A percentile compares a stretch with the other conserved stretches of the same genome.
Conservation (phyloP, 1,139 yeast genomes). For the Debaryomycetaceae sp. region DNA sequence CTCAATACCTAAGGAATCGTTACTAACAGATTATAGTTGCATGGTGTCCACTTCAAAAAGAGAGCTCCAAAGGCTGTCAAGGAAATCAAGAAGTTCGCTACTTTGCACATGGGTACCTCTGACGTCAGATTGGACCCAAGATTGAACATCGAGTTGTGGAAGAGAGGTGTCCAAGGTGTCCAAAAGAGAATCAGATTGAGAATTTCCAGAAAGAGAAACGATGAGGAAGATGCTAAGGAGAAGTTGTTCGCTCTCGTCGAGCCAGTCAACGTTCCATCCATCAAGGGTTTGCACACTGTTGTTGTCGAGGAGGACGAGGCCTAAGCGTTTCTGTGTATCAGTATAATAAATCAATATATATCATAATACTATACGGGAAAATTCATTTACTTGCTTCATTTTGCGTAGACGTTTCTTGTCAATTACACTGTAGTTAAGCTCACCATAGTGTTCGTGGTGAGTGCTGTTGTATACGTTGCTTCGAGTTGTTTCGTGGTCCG, state of each 20-base stretch:
- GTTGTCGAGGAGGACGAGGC: constrained; percentile 91
- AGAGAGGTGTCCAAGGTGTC: constrained; percentile 99
- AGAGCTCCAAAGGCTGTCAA: constrained; percentile 99
- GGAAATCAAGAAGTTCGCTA: constrained; percentile 98
- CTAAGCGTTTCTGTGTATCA: constrained; percentile 28
- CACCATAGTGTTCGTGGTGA: too few species aligned
- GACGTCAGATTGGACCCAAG: constrained; percentile 99
- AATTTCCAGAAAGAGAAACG: constrained; percentile 99
- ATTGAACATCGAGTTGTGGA: constrained; percentile 98
- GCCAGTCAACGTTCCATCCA: constrained; percentile 90
- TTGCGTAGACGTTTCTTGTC: too few species aligned
- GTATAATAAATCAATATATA: constrained; percentile 1
- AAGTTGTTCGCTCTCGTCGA: constrained; percentile 98
- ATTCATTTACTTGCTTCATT: not conserved
- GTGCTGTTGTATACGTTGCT: too few species aligned
- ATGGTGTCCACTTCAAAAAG: constrained; percentile 98
- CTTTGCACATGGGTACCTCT: constrained; percentile 98
- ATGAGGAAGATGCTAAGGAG: constrained; percentile 99
- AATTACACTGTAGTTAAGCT: too few species aligned
- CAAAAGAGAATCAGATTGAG: constrained; percentile 98
- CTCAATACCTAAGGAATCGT: not conserved
- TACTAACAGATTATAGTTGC: constrained; percentile 64
- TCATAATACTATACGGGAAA: not conserved
- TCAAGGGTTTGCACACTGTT: constrained; percentile 97
- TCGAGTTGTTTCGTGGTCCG: not conserved